A percentile compares a stretch with the other conserved stretches of the same genome.
Evolutionary conservation across 495 filamentous ascomycete species (phyloP).

Genomic region (Aspergillus cristatus): DNA sequence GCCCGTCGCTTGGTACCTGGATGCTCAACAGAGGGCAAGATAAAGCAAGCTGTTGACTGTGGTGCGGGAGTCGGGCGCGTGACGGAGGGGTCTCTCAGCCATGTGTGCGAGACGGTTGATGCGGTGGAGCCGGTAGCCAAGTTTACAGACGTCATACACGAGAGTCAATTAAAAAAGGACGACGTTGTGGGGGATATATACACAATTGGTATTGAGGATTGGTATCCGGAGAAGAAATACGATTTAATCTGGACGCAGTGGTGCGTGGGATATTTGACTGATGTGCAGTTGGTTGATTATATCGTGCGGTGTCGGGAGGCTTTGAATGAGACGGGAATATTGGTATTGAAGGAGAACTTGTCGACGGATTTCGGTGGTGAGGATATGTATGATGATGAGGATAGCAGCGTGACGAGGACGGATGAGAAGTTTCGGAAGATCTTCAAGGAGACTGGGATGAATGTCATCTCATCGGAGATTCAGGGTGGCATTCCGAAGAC

Average conservation of each 20-base stretch:
- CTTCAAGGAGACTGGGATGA: slow-evolving; percentile 60
- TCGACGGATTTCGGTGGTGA: slow-evolving; percentile 40
- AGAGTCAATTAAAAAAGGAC: slow-evolving; percentile 15
- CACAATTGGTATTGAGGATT: slow-evolving; percentile 66
- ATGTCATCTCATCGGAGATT: slow-evolving; percentile 57
- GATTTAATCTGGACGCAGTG: slow-evolving; percentile 66
- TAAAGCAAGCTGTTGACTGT: slow-evolving; percentile 44
- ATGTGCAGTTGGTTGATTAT: slow-evolving; percentile 60
- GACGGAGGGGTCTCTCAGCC: slow-evolving; percentile 43
- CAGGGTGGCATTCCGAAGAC: slow-evolving; percentile 61
- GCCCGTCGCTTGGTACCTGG: slow-evolving; percentile 39
- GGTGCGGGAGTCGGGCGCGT: slow-evolving; percentile 54
- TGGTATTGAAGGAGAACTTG: slow-evolving; percentile 84
- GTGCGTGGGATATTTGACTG: slow-evolving; percentile 79
- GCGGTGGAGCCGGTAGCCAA: slow-evolving; percentile 48
- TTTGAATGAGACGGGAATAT: slow-evolving; percentile 40
- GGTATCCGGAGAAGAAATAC: slow-evolving; percentile 51
- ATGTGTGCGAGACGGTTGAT: slow-evolving; percentile 43
- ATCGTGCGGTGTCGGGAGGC: slow-evolving; percentile 49
- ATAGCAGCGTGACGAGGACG: slow-evolving; percentile 68
- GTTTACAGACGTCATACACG: slow-evolving; percentile 29
- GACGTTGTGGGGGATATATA: slow-evolving; percentile 51
- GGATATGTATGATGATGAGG: slow-evolving; percentile 67
- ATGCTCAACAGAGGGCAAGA: slow-evolving; percentile 9
- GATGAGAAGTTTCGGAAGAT: slow-evolving; percentile 58